Evolutionary conservation across 305 asterid genomes (phyloP), one percentile per base, ranked within the genome.

Genomic region (Plantago coronopus): DNA sequence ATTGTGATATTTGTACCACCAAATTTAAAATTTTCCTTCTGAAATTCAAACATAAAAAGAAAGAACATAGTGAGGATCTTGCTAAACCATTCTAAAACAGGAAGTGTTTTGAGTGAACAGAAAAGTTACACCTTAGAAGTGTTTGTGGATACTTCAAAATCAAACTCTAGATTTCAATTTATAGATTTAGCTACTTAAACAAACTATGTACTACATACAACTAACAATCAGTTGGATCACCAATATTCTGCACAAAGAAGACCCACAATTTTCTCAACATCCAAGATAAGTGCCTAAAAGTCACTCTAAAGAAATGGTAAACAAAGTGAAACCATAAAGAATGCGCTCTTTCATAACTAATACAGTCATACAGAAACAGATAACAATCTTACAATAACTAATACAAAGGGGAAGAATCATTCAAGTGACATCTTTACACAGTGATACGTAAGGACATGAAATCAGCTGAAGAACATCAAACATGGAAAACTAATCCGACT

Each of bases 1-100:
- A 83, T 58, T 5, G 87, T 68, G 59, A 82, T 45, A 67, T 78
- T 79, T 65, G 62, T 22, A 69, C 79, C 79, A 71, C 86, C 68
- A 67, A 76, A 53, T 72, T 75, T 79, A 66, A 76, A 55, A 68
- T 75, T 79, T 64, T 76, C 83, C 54, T 64, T 67, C 96, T 91
- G 67, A 67, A 72, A 57, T 23, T 72, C 25, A 61, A 17, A 49
- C 34, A 40, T 19, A 48, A 48, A 48, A 48, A 48, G 50, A 56
- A 54, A 48, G 48, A 49, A 62, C 44, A 62, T 58, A 50, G 19
- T 17, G 54, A 53, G 63, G 38, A 62, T 22, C 45, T 48, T 16
- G 57, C 38, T 53, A 21, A 47, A 49, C 20, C 34, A 18, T 59
- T 2, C 59, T 49, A 47, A 54, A n/a, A 16, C 16, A 38, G 44